These are phyloP conservation scores for Ganoderma sinense DNA, from an alignment of 1,284 basidiomycete genomes.

Conservation along the genomic window DNA sequence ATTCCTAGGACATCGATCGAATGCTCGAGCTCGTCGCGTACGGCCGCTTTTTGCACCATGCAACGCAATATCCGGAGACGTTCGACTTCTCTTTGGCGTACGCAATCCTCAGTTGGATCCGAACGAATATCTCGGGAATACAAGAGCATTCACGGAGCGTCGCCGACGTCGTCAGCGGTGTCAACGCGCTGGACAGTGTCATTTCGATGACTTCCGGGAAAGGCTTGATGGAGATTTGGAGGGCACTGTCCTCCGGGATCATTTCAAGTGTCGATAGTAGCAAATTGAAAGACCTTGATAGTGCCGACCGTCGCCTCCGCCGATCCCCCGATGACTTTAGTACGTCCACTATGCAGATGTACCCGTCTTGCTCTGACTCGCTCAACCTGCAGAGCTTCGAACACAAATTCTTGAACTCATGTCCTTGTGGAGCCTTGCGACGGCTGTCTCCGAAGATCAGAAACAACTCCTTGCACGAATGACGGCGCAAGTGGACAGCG, in stretches of 20 bases:
- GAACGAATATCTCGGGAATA: conserved; percentile 8
- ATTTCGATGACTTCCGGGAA: conserved; percentile 30
- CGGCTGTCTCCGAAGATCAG: conserved; percentile 22
- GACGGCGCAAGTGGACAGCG: conserved; percentile 18
- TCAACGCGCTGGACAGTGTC: conserved; percentile 6
- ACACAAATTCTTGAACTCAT: conserved; percentile 50
- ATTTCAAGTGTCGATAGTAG: neutral
- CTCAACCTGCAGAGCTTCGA: conserved; percentile 38
- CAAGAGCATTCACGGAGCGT: neutral
- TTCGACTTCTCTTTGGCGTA: conserved; percentile 34
- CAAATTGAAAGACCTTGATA: conserved; percentile 13
- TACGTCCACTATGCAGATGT: neutral
- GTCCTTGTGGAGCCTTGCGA: conserved; percentile 46
- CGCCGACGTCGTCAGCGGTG: neutral
- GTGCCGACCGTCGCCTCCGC: conserved; percentile 5
- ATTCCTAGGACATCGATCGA: conserved; percentile 18
- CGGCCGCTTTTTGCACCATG: conserved; percentile 23
- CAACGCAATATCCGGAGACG: conserved; percentile 2
- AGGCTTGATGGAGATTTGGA: conserved; percentile 32
- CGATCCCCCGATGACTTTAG: conserved; percentile 9
- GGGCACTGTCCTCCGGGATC: conserved; percentile 6
- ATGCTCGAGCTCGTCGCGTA: conserved; percentile 18
- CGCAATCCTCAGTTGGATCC: conserved; percentile 28
- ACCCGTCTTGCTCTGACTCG: neutral
- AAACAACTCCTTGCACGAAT: conserved; percentile 8